Evolutionary conservation across 164 flowering plant genomes (phyloP), one percentile per base, ranked within the genome.

Genomic region (Magnolia changhungtana): DNA sequence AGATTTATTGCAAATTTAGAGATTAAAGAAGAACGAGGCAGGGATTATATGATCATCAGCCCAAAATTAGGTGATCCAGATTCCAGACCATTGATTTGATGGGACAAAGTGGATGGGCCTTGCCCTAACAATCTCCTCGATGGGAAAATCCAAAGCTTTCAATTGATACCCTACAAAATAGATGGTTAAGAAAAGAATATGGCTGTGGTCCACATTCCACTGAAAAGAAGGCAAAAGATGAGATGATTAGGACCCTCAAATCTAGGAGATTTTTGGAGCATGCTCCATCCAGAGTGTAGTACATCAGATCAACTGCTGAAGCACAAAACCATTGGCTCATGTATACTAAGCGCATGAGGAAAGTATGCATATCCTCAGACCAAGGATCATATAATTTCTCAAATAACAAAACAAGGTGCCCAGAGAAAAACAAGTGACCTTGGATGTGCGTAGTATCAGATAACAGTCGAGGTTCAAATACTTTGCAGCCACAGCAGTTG

Each of bases 401-500:
- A 2, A 55, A 11, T 11, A 11, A 55, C 61, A 16, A 55, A 55
- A 55, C 61, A 11, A 55, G 18, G 2, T 55, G 13, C 16, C 13
- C 24, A 49, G 31, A 52, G 14, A 67, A 13, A 71, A 66, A 72
- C 4, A 23, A 64, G 21, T 16, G 18, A 92, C 99, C 99, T 96
- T 90, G 16, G 98, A 96, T 52, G 97, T 96, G 1, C 96, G 86
- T 50, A 96, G 85, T 72, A 96, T 94, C 23, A 96, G 93, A 84
- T 85, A 89, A 76, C 89, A 88, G 73, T 91, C 96, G 19, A 94
- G 94, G 79, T 90, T 90, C 73, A 94, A 85, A 82, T 96, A 96
- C 83, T 86, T 92, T 2, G 99, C 95, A 72, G 97, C 99, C 11
- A 96, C 98, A 55, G 99, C 96, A 61, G 99, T 94, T 11, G 99